phyloP scores from a whole-genome alignment of 306 rosid genomes.

The Amphicarpaea edgeworthii region DNA sequence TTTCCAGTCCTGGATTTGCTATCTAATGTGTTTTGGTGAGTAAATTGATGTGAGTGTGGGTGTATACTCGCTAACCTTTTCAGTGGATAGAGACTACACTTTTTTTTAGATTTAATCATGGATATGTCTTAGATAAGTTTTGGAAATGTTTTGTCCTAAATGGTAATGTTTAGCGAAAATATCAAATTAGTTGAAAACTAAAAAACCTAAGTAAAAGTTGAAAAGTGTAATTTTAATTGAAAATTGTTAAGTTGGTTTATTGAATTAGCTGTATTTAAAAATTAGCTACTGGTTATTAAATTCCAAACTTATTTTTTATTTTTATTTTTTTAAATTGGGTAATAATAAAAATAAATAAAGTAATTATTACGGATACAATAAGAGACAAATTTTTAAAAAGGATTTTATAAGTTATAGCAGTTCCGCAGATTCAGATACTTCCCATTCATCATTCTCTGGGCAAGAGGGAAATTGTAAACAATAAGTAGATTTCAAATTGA shows the following conservation, averaged over 20 bases:
- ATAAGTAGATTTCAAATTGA: slow-evolving; percentile 45
- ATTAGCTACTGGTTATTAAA: no score
- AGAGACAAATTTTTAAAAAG: no score
- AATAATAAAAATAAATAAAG: no score
- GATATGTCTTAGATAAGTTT: not conserved
- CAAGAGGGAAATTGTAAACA: not conserved
- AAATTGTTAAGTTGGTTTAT: not conserved
- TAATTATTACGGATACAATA: not conserved
- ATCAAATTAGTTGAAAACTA: not conserved
- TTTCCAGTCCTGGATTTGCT: slow-evolving; percentile 33
- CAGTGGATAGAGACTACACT: not conserved
- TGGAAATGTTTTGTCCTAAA: not conserved
- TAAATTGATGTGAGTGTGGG: slow-evolving; percentile 12
- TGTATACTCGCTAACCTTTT: not conserved
- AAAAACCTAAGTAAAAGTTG: not conserved
- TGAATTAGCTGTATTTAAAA: not conserved
- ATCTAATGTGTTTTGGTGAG: slow-evolving; percentile 43
- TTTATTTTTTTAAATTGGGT: no score
- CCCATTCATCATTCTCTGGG: no score
- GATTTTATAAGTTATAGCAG: no score
- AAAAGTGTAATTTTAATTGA: not conserved
- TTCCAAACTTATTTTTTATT: no score
- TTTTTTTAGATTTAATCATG: slow-evolving; percentile 1
- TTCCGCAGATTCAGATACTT: no score
- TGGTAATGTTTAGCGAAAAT: not conserved